Evolutionary conservation across 768 basidiomycete species (phyloP).

Genomic region (Ephemerocybe angulata): DNA sequence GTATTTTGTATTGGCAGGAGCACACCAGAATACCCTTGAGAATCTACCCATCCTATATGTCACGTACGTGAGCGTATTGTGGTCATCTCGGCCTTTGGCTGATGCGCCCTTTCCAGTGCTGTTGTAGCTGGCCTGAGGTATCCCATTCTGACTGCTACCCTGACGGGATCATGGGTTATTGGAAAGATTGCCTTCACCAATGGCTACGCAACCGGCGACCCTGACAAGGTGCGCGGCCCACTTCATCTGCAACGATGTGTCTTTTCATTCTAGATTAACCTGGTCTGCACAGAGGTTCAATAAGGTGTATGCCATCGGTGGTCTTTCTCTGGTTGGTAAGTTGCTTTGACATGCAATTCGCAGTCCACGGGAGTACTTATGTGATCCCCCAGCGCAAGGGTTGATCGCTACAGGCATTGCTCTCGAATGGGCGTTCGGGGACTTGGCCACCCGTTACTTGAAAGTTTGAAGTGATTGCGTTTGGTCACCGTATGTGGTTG

Average conservation of each 20-base stretch:
- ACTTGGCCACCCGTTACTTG: no score
- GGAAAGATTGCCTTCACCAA: neutral
- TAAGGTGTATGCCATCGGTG: neutral
- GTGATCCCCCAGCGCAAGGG: neutral
- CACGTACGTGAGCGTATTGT: constrained; percentile 30
- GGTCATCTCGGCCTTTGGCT: neutral
- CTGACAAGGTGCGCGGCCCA: neutral
- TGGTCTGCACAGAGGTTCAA: neutral
- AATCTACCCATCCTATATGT: constrained; percentile 40
- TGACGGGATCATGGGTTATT: neutral
- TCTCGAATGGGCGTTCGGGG: constrained; percentile 28
- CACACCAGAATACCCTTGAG: constrained; percentile 66
- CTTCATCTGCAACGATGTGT: no score
- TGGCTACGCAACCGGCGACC: neutral
- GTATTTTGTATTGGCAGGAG: constrained; percentile 39
- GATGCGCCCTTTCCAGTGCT: neutral
- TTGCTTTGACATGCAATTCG: neutral
- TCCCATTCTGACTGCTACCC: neutral
- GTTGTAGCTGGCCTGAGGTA: neutral
- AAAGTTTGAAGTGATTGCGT: no score
- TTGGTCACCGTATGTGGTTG: no score
- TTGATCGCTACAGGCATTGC: constrained; percentile 30
- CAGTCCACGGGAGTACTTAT: neutral
- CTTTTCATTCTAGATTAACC: no score
- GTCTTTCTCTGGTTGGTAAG: constrained; percentile 1